Evolutionary conservation across 225 moss, liverwort and hornwort genomes (phyloP), one percentile per base, ranked within the genome.

Genomic region (Sphagnum tenellum): DNA sequence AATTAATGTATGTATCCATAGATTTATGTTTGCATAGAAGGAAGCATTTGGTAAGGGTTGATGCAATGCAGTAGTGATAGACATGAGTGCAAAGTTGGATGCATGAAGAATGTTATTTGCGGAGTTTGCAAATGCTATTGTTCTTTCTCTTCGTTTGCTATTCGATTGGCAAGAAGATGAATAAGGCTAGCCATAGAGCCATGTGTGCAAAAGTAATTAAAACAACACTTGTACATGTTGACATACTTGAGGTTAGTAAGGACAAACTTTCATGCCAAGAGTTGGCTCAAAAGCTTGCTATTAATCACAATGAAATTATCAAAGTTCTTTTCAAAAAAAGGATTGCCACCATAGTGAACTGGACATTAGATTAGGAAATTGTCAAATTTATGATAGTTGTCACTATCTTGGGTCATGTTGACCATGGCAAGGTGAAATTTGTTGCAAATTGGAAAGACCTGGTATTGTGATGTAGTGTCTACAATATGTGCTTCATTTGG

Each of bases 391-490:
- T 96, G 50, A 89, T 91, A 4, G 89, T 94, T 11, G 94, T 94
- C 7, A 96, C 96, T 44, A 87, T 96, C 64, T 92, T 96, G 96
- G 96, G 96, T 55, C 96, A 96, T 65, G 96, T 96, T 4, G 96
- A 96, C 72, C 96, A 96, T 73, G 96, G 96, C 72, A 96, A 96
- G 87, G 96, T 92, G 73, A 57, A 3, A n/a, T 3, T 53, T 7
- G 6, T 29, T 51, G 12, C 55, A n/a, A n/a, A n/a, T n/a, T n/a
- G n/a, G n/a, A n/a, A n/a, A n/a, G n/a, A n/a, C n/a, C n/a, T n/a
- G n/a, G n/a, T n/a, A n/a, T n/a, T n/a, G n/a, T n/a, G n/a, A n/a
- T n/a, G n/a, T n/a, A n/a, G n/a, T n/a, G n/a, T n/a, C n/a, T n/a
- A n/a, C n/a, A n/a, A n/a, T n/a, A n/a, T n/a, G n/a, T n/a, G n/a